Evolutionary conservation across 2,329 filamentous ascomycete species (phyloP), one percentile per base, ranked within the genome.

Genomic region (Uncinocarpus reesii): DNA sequence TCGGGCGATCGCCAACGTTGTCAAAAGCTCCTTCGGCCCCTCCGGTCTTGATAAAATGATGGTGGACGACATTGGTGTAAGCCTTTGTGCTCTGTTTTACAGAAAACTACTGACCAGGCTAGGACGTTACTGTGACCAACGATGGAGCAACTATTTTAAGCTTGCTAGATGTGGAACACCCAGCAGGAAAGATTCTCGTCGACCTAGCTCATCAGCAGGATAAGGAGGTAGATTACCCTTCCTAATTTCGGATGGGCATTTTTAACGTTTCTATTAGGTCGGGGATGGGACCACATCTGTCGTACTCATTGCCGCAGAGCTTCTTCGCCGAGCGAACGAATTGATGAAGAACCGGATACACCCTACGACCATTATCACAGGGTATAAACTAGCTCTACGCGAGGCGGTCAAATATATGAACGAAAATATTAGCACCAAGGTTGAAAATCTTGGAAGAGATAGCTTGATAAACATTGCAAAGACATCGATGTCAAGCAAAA

Each of bases 271-370:
- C n/a, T 26, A 44, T 36, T 56, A 73, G 71, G 92, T 98, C 48
- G 92, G 92, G 60, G 92, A 98, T 73, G 92, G 92, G 60, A 98
- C 92, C 42, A 98, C 92, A 18, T 96, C 90, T 42, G 92, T 98
- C 44, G 92, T 98, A 51, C 79, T 98, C 58, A 95, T 98, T 68
- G 92, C 92, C 45, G 86, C 92, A 53, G 92, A 98, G 74, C 83
- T 98, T 57, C 75, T 98, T 62, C 81, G 85, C 66, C 79, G 92
- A 69, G 92, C 82, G 55, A 98, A 98, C 74, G 92, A 98, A 73
- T 79, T 98, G 57, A 93, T 96, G 85, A 95, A 92, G 77, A 98
- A 96, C 79, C 86, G 89, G 67, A 98, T 98, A 79, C 92, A 98
- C 73, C 93, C 92, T 49, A 98, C 92, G 21, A 98, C 93, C 53